These are phyloP conservation scores for Rhizophagus sp. DNA, from an alignment of 192 early-diverging fungal species.

Conservation along the genomic window DNA sequence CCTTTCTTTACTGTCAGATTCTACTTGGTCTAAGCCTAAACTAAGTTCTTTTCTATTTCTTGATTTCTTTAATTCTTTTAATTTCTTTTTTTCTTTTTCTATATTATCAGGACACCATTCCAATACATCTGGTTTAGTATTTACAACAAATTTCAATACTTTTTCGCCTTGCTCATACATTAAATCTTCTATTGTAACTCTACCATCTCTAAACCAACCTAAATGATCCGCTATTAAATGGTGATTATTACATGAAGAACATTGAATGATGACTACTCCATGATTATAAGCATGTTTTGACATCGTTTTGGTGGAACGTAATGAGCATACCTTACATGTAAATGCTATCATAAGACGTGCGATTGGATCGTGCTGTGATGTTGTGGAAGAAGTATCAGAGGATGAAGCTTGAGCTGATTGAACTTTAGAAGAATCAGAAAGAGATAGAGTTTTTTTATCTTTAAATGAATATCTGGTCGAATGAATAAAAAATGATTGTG, in stretches of 20 bases:
- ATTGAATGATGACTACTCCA: conserved; percentile 94
- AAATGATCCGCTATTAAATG: conserved; percentile 98
- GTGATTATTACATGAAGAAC: conserved; percentile 84
- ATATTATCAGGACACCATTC: neutral
- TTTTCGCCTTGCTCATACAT: conserved; percentile 73
- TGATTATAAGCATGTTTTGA: conserved; percentile 86
- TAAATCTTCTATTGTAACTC: conserved; percentile 79
- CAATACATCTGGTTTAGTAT: neutral
- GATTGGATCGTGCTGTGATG: neutral
- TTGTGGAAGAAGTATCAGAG: neutral
- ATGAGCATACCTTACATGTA: conserved; percentile 92
- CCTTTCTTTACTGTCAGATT: neutral
- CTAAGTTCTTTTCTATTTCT: neutral
- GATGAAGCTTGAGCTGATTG: neutral
- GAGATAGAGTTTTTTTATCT: neutral
- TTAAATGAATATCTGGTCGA: neutral
- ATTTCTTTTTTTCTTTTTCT: neutral
- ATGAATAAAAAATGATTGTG: neutral
- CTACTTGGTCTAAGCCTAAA: neutral
- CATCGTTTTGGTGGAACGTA: conserved; percentile 87
- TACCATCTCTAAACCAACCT: conserved; percentile 85
- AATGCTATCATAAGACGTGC: conserved; percentile 49
- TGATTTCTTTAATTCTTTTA: neutral
- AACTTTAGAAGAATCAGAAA: neutral
- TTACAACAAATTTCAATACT: neutral